phyloP scores from a whole-genome alignment of 2,329 filamentous ascomycete species.

The Colletotrichum theobromicola region DNA sequence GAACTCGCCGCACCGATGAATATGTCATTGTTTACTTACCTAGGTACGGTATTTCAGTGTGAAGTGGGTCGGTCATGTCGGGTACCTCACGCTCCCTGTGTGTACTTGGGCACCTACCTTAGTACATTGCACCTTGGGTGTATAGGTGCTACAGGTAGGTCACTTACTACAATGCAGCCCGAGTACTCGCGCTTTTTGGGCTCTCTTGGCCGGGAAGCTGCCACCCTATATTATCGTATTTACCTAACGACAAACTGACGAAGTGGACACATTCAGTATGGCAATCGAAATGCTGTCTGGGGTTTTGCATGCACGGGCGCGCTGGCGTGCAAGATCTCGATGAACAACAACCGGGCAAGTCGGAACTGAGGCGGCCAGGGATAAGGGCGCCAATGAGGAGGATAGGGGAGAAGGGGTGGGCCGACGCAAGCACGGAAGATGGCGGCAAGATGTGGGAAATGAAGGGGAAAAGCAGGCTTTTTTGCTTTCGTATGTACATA shows the following conservation, averaged over 20 bases:
- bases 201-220: background rate
- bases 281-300: background rate
- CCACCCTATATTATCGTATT: background rate
- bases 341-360: background rate
- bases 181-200: background rate
- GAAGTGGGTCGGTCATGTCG: background rate
- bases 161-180: background rate
- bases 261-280: background rate
- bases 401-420: background rate
- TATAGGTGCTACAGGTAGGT: background rate
- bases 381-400: background rate
- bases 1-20: background rate
- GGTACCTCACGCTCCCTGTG: background rate
- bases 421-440: background rate
- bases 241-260: background rate
- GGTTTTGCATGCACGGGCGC: background rate
- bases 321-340: background rate
- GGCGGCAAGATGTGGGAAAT: background rate
- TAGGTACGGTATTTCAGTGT: background rate
- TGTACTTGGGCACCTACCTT: background rate
- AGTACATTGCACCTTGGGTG: background rate
- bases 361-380: background rate
- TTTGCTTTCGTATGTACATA: background rate
- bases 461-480: conserved; percentile 5
- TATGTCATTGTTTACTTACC: background rate